phyloP scores from a whole-genome alignment of 441 rosid genomes.

The Manihot esculenta region DNA sequence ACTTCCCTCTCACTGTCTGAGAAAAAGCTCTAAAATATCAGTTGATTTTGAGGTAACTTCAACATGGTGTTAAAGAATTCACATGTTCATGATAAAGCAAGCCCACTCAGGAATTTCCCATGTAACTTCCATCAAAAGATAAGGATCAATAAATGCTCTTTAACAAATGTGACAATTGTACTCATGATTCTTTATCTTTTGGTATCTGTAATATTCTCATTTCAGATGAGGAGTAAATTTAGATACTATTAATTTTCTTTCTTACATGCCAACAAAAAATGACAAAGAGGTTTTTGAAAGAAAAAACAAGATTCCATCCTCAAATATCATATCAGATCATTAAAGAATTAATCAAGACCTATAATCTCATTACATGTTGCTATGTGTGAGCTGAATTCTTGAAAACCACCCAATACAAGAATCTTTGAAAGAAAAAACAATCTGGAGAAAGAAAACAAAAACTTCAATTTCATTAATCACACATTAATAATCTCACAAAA shows the following conservation, averaged over 20 bases:
- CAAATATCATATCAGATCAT: neutral
- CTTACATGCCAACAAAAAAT: too few species aligned
- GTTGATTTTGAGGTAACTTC: neutral
- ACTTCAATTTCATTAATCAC: neutral
- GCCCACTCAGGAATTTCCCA: too few species aligned
- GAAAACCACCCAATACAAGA: conserved; percentile 4
- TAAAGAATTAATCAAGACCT: neutral
- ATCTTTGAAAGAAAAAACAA: neutral
- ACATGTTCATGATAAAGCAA: too few species aligned
- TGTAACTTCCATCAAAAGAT: neutral
- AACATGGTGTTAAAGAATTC: neutral
- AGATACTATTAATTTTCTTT: neutral
- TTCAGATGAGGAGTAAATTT: neutral
- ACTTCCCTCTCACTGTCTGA: too few species aligned
- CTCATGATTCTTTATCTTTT: neutral
- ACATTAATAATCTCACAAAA: neutral
- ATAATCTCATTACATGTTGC: neutral
- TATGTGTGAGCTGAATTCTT: neutral
- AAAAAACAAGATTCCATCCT: too few species aligned
- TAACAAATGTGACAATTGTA: neutral
- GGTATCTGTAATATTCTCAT: neutral
- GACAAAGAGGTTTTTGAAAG: too few species aligned
- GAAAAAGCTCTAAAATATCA: neutral
- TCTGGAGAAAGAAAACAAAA: neutral
- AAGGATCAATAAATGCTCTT: neutral